Evolutionary conservation across 129 eudicot species (phyloP).

Genomic region (Flaveria robusta): DNA sequence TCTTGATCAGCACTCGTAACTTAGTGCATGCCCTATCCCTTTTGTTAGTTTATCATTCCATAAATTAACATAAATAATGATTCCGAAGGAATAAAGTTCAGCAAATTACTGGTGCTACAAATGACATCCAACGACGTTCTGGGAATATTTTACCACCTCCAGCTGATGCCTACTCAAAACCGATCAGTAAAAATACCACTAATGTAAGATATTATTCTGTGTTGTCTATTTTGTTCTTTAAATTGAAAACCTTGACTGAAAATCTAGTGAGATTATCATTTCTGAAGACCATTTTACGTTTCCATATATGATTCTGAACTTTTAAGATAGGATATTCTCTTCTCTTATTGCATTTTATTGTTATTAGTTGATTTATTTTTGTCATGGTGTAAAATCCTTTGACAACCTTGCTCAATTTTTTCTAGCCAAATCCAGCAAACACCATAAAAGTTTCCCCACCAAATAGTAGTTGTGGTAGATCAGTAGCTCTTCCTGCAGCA

Average conservation of each 20-base stretch:
- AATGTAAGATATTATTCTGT: slow-evolving; percentile 62
- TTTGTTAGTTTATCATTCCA: neutral
- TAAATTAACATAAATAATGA: slow-evolving; percentile 40
- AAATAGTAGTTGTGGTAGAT: slow-evolving; percentile 77
- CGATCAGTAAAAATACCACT: slow-evolving; percentile 59
- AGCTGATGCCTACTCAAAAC: slow-evolving; percentile 74
- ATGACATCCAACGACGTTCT: slow-evolving; percentile 67
- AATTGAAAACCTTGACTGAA: too few species aligned
- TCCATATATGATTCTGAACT: too few species aligned
- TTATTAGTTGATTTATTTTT: neutral
- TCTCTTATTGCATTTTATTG: too few species aligned
- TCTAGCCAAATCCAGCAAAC: slow-evolving; percentile 35
- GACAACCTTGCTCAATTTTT: neutral
- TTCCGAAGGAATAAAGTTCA: slow-evolving; percentile 75
- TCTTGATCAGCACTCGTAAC: neutral
- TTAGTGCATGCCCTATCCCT: neutral
- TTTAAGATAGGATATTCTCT: too few species aligned
- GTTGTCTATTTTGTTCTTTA: slow-evolving; percentile 9
- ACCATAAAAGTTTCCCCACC: slow-evolving; percentile 74
- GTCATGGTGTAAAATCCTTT: slow-evolving; percentile 1
- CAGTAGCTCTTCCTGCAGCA: slow-evolving; percentile 89
- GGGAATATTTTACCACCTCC: slow-evolving; percentile 92
- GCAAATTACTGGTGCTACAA: slow-evolving; percentile 74
- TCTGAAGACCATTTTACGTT: slow-evolving; percentile 7
- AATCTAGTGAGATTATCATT: too few species aligned